Base-by-base conservation (phyloP, 2,329 filamentous ascomycete genomes). In the Blumeriella jaapii region DNA sequence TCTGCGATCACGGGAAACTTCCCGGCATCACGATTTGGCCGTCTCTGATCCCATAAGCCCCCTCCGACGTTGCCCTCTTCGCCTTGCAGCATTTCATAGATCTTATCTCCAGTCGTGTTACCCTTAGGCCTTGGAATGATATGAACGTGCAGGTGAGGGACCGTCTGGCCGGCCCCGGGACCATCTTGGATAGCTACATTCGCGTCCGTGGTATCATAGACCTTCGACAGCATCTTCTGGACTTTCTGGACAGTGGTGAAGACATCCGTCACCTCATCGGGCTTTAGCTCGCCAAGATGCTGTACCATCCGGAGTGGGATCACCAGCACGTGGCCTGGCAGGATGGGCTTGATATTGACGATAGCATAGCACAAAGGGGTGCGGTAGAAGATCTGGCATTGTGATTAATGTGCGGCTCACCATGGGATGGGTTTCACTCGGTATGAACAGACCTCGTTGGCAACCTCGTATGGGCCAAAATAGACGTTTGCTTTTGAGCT, bases 141-240 rank as follows among this genome's bases (percentile, higher is more conserved):
- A 62, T 98, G 91, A 16, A 86, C 82, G 61, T 98, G 91, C 10
- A 95, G 76, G 61, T 98, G 91, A 6, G 84, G 69, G 28, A 98
- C 89, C 38, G 85, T 94, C 69, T 98, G 91, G 0, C 91, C 91
- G 1, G 91, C 85, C 40, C 86, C 84, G 19, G 68, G 64, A 13
- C 91, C 91, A 58, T 98, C 91, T 58, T 98, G 91, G n/a, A 98
- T 71, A 0, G 89, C 87, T 31, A 98, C 78, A 55, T 94, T 96
- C 5, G 61, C 96, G 80, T 40, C 36, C n/a, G 30, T 5, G 2
- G 26, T 31, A 11, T 17, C 76, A 53, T 75, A 75, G 22, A 62
- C 58, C 11, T 58, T 60, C 0, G 71, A 71, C 8, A 95, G 69
- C 64, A 93, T 86, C 29, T 69, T 71, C 50, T 87, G 79, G 5